Evolutionary conservation across 352 stramenopile species (phyloP).

Genomic region (Pythium plurisporium): DNA sequence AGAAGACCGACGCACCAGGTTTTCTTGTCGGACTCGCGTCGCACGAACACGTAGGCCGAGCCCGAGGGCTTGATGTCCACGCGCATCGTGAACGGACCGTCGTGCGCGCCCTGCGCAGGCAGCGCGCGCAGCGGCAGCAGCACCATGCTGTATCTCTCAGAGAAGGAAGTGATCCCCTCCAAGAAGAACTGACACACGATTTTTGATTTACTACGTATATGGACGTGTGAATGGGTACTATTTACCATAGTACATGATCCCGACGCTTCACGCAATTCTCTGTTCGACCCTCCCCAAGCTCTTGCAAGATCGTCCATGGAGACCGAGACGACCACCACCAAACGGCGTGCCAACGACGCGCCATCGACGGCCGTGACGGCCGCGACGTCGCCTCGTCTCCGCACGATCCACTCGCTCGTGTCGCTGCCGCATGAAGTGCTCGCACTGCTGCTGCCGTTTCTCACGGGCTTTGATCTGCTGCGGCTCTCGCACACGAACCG

Average conservation of each 20-base stretch:
- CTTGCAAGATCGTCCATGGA: too few species aligned
- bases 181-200: too few species aligned
- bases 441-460: background rate
- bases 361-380: background rate
- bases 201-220: background rate
- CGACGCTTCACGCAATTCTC: too few species aligned
- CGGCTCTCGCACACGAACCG: background rate
- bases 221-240: too few species aligned
- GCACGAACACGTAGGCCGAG: slow-evolving; percentile 15
- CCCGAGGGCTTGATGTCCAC: slow-evolving; percentile 2
- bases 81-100: slow-evolving; percentile 1
- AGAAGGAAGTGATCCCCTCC: too few species aligned
- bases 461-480: slow-evolving; percentile 11
- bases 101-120: slow-evolving; percentile 9
- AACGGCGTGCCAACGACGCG: too few species aligned
- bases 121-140: slow-evolving; percentile 12
- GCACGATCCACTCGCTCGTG: background rate
- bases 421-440: slow-evolving; percentile 1
- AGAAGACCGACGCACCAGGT: slow-evolving; percentile 12
- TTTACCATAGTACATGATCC: too few species aligned
- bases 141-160: background rate
- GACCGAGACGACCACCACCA: too few species aligned
- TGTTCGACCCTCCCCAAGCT: too few species aligned
- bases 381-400: too few species aligned
- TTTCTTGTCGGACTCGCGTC: slow-evolving; percentile 8